These are phyloP conservation scores for Fomitopsis pinicola DNA, from an alignment of 1,284 basidiomycete genomes.

Conservation along the genomic window DNA sequence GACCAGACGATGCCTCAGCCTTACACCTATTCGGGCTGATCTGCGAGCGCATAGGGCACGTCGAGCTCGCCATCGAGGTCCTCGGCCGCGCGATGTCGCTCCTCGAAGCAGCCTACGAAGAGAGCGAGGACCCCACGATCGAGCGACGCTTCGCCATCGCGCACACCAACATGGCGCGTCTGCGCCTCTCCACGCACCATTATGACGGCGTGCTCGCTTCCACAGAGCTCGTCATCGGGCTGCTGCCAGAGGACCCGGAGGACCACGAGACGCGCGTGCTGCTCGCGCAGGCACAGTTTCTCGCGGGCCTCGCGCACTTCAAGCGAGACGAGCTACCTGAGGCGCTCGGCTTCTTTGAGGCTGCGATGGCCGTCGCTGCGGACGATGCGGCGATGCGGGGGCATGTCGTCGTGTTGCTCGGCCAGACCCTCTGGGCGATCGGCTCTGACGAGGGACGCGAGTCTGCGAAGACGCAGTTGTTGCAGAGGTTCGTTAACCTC, in stretches of 20 bases:
- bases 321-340: constrained; percentile 60
- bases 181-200: constrained; percentile 60
- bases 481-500: constrained; percentile 67
- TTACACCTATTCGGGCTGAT: constrained; percentile 86
- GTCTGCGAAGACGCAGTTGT: constrained; percentile 72
- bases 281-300: constrained; percentile 65
- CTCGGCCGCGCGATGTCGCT: constrained; percentile 66
- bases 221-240: constrained; percentile 69
- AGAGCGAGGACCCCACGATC: constrained; percentile 71
- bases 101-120: constrained; percentile 87
- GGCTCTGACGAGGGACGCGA: constrained; percentile 74
- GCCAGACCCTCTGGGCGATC: constrained; percentile 80
- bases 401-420: constrained; percentile 73
- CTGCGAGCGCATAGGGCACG: constrained; percentile 79
- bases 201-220: constrained; percentile 63
- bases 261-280: constrained; percentile 39
- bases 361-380: constrained; percentile 52
- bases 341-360: constrained; percentile 65
- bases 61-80: constrained; percentile 55
- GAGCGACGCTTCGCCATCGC: constrained; percentile 83
- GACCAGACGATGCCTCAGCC: constrained; percentile 69
- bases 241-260: constrained; percentile 47
- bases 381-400: constrained; percentile 49
- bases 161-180: constrained; percentile 78
- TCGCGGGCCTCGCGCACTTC: constrained; percentile 69